Evolutionary conservation across 108 stramenopile species (phyloP).

Genomic region (Aurantiochytrium sp.): DNA sequence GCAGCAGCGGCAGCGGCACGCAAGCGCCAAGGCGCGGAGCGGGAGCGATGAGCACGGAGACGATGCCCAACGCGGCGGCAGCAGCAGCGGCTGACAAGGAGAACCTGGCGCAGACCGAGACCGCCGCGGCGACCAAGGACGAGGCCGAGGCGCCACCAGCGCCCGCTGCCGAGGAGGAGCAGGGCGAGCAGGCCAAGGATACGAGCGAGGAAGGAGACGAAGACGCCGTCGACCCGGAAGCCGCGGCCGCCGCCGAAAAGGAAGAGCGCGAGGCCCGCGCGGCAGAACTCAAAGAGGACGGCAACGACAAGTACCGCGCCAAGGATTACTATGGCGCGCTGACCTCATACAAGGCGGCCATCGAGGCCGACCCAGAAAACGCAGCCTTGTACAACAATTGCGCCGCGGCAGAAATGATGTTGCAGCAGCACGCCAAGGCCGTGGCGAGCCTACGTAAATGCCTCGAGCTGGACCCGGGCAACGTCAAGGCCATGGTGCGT

Average conservation of each 20-base stretch:
- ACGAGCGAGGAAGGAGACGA: too few relatives aligned
- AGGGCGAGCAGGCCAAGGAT: too few relatives aligned
- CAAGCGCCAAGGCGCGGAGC: not conserved
- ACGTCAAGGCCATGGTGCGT: conserved; percentile 5
- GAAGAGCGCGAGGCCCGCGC: not conserved
- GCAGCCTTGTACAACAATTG: conserved; percentile 21
- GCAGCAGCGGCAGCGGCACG: not conserved
- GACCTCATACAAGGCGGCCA: not conserved
- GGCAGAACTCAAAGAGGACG: conserved; percentile 1
- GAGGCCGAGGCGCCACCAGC: too few relatives aligned
- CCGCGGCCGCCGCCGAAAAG: not conserved
- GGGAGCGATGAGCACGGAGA: not conserved
- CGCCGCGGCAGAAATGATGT: conserved; percentile 24
- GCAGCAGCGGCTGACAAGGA: too few relatives aligned
- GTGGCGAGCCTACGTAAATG: not conserved
- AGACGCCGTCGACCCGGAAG: too few relatives aligned
- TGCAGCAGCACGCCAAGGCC: not conserved
- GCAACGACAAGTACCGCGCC: conserved; percentile 9
- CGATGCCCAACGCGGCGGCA: not conserved
- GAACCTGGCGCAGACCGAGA: too few relatives aligned
- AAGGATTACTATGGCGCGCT: conserved; percentile 20
- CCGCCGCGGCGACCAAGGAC: too few relatives aligned
- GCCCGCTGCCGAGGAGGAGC: too few relatives aligned
- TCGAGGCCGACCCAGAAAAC: not conserved
- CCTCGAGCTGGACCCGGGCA: not conserved